These are phyloP conservation scores for Mucor mucedo DNA, from an alignment of 371 early-diverging fungal species.

Conservation along the genomic window DNA sequence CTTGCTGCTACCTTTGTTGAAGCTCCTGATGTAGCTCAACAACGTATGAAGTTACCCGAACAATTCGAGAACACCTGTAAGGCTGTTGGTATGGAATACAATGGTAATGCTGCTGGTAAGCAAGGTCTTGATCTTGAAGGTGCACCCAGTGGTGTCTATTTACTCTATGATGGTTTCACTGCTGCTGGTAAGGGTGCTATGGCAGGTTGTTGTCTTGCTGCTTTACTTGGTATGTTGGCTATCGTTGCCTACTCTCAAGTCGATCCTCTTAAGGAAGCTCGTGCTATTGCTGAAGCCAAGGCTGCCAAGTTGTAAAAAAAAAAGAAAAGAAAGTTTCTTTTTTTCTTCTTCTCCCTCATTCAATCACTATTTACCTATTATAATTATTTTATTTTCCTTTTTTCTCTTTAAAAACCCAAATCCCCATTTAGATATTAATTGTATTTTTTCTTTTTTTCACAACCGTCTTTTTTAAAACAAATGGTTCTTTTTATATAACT, in stretches of 20 bases:
- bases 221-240: conserved; percentile 70
- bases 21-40: conserved; percentile 65
- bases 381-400: conserved; percentile 6
- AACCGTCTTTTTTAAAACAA: too few species aligned
- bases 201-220: conserved; percentile 68
- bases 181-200: conserved; percentile 68
- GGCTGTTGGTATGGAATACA: conserved; percentile 49
- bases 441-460: too few species aligned
- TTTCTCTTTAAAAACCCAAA: background rate
- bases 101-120: conserved; percentile 72
- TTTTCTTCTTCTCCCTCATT: too few species aligned
- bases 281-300: conserved; percentile 28
- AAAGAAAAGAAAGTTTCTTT: too few species aligned
- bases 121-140: conserved; percentile 61
- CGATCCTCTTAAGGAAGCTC: conserved; percentile 32
- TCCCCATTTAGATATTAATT: too few species aligned
- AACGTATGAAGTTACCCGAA: conserved; percentile 51
- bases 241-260: conserved; percentile 69
- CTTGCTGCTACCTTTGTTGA: conserved; percentile 67
- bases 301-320: conserved; percentile 10
- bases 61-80: conserved; percentile 55
- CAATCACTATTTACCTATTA: background rate
- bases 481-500: too few species aligned
- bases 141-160: conserved; percentile 54
- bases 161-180: conserved; percentile 61